phyloP scores from a whole-genome alignment of 2,329 filamentous ascomycete species.

The Lecanicillium sp. region DNA sequence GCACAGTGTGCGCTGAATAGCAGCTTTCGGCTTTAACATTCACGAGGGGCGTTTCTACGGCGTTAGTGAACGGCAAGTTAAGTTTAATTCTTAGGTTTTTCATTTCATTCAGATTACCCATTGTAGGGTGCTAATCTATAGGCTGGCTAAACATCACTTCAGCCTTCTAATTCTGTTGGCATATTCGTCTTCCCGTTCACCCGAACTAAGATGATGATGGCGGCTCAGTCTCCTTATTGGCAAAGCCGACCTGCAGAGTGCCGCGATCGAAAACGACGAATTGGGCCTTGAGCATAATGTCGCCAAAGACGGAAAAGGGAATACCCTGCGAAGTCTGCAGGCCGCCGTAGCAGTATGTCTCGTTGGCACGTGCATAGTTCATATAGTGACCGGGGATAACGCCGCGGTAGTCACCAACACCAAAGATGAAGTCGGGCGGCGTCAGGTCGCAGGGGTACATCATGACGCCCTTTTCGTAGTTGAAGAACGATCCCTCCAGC shows the following conservation, averaged over 20 bases:
- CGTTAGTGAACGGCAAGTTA: no score
- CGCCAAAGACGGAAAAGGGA: slow-evolving; percentile 30
- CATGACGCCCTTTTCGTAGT: slow-evolving; percentile 43
- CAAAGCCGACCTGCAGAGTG: slow-evolving; percentile 25
- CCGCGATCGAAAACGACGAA: slow-evolving; percentile 33
- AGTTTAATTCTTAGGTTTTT: no score
- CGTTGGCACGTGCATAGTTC: slow-evolving; percentile 24
- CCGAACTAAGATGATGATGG: no score
- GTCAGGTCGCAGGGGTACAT: slow-evolving; percentile 46
- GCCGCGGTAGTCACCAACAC: slow-evolving; percentile 25
- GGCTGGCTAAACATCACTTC: no score
- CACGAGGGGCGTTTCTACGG: no score
- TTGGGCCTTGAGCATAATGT: slow-evolving; percentile 36
- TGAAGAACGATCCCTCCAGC: slow-evolving; percentile 42
- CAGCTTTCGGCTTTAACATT: no score
- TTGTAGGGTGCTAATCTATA: no score
- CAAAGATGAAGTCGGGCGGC: slow-evolving; percentile 36
- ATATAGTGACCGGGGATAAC: slow-evolving; percentile 28
- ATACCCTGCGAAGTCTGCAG: slow-evolving; percentile 28
- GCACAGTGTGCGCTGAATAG: no score
- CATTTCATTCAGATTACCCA: no score
- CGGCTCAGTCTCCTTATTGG: slow-evolving; percentile 24
- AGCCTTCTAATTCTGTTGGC: no score
- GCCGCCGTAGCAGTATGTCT: slow-evolving; percentile 25
- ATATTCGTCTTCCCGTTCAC: no score